Percentiles rank a stretch among this genome's conserved stretches.
Evolutionary conservation across 441 rosid species (phyloP).

Genomic region (Daphne laureola): DNA sequence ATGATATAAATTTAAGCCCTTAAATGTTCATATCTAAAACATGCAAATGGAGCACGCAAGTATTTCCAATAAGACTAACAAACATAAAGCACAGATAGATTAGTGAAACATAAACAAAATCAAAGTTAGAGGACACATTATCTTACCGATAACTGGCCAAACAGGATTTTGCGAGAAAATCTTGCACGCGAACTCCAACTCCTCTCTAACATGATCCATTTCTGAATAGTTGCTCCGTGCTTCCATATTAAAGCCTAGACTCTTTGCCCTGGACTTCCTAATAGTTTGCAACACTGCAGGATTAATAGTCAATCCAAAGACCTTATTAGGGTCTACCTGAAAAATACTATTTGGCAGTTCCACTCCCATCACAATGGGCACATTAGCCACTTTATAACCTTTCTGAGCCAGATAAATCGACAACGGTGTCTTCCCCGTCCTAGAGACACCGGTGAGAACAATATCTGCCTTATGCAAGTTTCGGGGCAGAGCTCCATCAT

Average conservation of each 20-base stretch:
- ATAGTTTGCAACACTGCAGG: conserved; percentile 64
- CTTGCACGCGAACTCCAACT: conserved; percentile 57
- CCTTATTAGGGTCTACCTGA: conserved; percentile 57
- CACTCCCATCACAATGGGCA: conserved; percentile 73
- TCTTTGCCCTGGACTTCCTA: conserved; percentile 65
- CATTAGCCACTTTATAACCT: conserved; percentile 81
- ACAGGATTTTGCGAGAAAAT: conserved; percentile 62
- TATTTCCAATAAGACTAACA: not conserved
- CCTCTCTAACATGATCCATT: conserved; percentile 60
- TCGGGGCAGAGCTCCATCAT: conserved; percentile 70
- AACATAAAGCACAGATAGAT: not conserved
- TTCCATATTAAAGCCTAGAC: conserved; percentile 48
- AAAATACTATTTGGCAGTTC: conserved; percentile 61
- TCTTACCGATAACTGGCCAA: conserved; percentile 85
- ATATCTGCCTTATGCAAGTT: conserved; percentile 66
- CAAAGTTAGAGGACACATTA: not conserved
- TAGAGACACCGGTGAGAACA: conserved; percentile 75
- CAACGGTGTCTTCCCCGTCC: conserved; percentile 79
- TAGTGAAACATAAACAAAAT: conserved; percentile 3
- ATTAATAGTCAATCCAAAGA: conserved; percentile 70
- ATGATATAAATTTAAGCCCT: too few relatives aligned
- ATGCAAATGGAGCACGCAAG: not conserved
- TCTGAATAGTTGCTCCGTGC: conserved; percentile 59
- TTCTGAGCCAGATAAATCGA: conserved; percentile 78
- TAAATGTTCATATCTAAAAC: not conserved